Base-by-base conservation (phyloP, 148 eudicot species). In the Persicaria tinctoria region DNA sequence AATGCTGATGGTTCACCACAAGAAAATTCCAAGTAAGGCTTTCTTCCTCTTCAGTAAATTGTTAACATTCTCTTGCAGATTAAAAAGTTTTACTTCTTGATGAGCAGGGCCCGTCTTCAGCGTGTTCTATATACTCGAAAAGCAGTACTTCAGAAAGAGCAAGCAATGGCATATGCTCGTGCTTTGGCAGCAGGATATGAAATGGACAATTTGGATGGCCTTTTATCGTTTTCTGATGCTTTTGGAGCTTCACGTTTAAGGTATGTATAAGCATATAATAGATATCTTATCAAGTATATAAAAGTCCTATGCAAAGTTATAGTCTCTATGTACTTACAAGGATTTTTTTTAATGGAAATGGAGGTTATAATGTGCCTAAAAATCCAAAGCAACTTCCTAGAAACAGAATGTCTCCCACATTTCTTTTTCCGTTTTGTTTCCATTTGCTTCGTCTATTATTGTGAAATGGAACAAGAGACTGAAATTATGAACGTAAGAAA, bases 121-220 rank as follows among this genome's bases (percentile, higher is more conserved):
- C 93, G 96, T 77, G 92, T 89, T 45, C 78, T 91, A 66, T 92
- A 93, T 74, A 86, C 87, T 76, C 88, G 98, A 70, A 93, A 85
- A 78, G 86, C 85, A 41, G 87, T 91, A 48, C 90, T 90, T 73
- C 79, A 81, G 76, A 93, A 85, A 83, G 98, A 93, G 76, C 96
- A 90, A 76, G 93, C 98, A 66, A 93, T 93, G 98, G 96, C 87
- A 44, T 91, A 86, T 81, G 98, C 98, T 51, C 91, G 97, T 73
- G 90, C 97, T 71, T 76, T 90, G 73, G 96, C 89, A 66, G 93
- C 91, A 71, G 98, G 96, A 17, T 93, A 73, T 83, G 93, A 93
- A 78, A 79, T 87, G 76, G 91, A 89, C 75, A 75, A 80, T 73
- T 76, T 91, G 73, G 86, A 86, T 32, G 90, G 87, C 74, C 93